A percentile compares a stretch with the other conserved stretches of the same genome.
phyloP scores from a whole-genome alignment of 495 filamentous ascomycete genomes.

The Pyrenula massariospora region DNA sequence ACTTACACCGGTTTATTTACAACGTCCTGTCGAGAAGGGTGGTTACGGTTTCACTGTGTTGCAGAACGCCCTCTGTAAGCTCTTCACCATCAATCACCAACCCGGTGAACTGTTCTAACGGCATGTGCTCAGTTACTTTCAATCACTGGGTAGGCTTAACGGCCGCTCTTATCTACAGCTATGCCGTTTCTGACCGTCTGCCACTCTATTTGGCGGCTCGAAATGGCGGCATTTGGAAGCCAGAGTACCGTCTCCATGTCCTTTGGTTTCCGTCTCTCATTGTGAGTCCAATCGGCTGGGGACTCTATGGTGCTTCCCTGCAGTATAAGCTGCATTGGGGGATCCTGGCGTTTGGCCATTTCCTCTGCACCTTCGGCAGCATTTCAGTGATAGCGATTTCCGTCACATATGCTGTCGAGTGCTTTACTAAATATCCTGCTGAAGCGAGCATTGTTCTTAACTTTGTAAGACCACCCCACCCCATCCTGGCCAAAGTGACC shows the following conservation, averaged over 20 bases:
- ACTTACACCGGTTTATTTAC: conserved; percentile 22
- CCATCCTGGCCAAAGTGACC: no score
- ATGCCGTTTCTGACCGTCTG: conserved; percentile 31
- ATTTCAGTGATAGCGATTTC: conserved; percentile 27
- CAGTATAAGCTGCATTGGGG: conserved; percentile 37
- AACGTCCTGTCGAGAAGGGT: conserved; percentile 17
- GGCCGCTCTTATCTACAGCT: conserved; percentile 27
- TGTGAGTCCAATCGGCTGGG: conserved; percentile 33
- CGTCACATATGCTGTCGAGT: conserved; percentile 38
- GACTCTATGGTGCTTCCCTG: conserved; percentile 33
- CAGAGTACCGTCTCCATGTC: conserved; percentile 38
- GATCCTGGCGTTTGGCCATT: conserved; percentile 31
- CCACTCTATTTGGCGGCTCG: conserved; percentile 25
- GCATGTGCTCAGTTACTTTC: conserved; percentile 22
- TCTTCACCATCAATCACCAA: background rate
- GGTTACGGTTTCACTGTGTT: conserved; percentile 26
- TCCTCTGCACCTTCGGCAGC: conserved; percentile 30
- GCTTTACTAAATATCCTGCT: conserved; percentile 26
- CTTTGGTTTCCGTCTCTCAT: conserved; percentile 31
- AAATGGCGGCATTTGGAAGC: conserved; percentile 33
- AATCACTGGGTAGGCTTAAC: conserved; percentile 35
- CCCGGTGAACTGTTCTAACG: background rate
- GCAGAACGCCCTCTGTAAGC: conserved; percentile 25
- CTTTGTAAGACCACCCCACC: no score
- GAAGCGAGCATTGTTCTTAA: conserved; percentile 23